Evolutionary conservation across 805 yeast genomes (phyloP).

Genomic region (Candida pseudofarinosa): DNA sequence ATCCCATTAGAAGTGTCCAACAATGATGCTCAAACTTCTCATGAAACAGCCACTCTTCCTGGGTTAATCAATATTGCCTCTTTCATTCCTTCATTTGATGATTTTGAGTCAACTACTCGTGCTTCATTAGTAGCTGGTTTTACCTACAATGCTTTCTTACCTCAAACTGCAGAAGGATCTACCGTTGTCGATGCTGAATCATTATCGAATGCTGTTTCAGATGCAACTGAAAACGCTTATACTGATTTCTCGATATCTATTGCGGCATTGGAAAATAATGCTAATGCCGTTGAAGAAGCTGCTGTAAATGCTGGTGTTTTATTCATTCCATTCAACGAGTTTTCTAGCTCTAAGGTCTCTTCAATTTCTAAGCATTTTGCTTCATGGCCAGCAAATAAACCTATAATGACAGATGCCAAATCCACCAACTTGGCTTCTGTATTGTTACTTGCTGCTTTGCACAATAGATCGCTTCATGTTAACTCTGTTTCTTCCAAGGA

Average conservation of each 20-base stretch:
- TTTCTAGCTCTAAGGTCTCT: constrained; percentile 66
- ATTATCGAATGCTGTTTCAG: constrained; percentile 58
- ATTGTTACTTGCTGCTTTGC: constrained; percentile 81
- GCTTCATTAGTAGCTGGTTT: constrained; percentile 80
- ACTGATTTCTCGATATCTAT: constrained; percentile 81
- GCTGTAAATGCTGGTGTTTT: constrained; percentile 69
- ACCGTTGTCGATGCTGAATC: constrained; percentile 62
- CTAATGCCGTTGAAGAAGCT: constrained; percentile 56
- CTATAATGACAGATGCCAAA: constrained; percentile 87
- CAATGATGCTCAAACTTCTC: constrained; percentile 88
- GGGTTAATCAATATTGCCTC: constrained; percentile 83
- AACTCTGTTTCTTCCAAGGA: constrained; percentile 78
- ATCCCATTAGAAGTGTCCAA: constrained; percentile 62
- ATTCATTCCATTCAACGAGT: constrained; percentile 75
- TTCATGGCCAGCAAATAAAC: constrained; percentile 79
- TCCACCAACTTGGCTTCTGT: constrained; percentile 92
- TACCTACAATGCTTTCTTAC: constrained; percentile 78
- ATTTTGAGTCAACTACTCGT: constrained; percentile 66
- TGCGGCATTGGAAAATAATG: constrained; percentile 75
- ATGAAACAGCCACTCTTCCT: constrained; percentile 75
- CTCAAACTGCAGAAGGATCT: constrained; percentile 61
- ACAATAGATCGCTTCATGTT: constrained; percentile 79
- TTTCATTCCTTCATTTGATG: constrained; percentile 68
- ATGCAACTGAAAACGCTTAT: constrained; percentile 56
- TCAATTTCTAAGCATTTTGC: constrained; percentile 75